Base-by-base conservation (phyloP, 2,329 filamentous ascomycete genomes). In the Colletotrichum godetiae region DNA sequence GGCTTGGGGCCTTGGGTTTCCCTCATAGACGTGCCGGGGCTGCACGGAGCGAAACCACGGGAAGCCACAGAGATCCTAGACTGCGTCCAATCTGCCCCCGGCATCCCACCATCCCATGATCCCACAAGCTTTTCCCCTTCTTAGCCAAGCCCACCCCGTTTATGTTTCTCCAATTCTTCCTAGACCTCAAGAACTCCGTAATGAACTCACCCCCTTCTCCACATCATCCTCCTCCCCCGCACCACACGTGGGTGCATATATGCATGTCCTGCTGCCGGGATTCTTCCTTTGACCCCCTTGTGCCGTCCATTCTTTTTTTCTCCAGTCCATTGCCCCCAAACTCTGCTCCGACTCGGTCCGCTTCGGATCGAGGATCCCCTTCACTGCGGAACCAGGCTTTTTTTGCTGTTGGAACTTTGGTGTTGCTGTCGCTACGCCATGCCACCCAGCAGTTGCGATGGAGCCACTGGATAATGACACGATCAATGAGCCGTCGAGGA, bases 401-500 rank as follows among this genome's bases (percentile, higher is more conserved):
- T 13, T 29, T 42, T 42, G 15, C 15, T 42, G 37, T 42, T 42
- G 15, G 37, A 15, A 42, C 37, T 29, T 29, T 29, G 27, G 2
- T 31, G 59, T 24, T 61, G 46, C 49, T 55, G 15, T 55, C 29
- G n/a, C 73, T 29, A 61, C 67, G 31, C 65, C 52, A 67, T 66
- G 62, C 67, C 56, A 68, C 33, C 64, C 59, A 52, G 57, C 62
- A 15, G 73, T 29, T 64, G 31, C 66, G 59, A 74, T 66, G 57
- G 72, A 74, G 59, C 66, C 58, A 57, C 75, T 80, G 76, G 78
- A 82, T 55, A 77, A 79, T 72, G 75, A 77, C 53, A 52, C 75
- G 61, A 67, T 58, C 37, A 73, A 74, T 58, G 81, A 83, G 75
- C 80, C 80, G 59, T 65, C 78, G 31, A 81, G 84, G 67, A 85